Base-by-base conservation (phyloP, 2,329 filamentous ascomycete genomes). In the Ceratocystis harringtonii region DNA sequence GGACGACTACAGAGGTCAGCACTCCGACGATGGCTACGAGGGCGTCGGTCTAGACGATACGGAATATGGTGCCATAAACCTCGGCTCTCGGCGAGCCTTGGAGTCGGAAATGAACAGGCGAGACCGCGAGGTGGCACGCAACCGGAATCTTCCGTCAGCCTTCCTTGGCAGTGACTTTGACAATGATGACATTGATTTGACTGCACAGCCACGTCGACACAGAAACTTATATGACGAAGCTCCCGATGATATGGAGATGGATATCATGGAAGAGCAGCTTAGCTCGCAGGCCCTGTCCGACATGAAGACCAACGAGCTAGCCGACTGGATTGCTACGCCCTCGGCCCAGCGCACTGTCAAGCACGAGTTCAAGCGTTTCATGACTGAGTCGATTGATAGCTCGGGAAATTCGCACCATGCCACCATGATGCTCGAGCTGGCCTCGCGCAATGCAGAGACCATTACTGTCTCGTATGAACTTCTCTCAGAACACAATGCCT, bases 391-490 rank as follows among this genome's bases (percentile, higher is more conserved):
- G 74, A 96, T 87, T 5, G 94, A 99, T 72, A 85, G 91, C 64
- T 85, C 87, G 69, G 92, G 91, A 65, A 87, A 85, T 3, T 99
- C 94, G 0, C 91, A 99, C 62, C 99, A 99, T 74, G 94, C 94
- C 64, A 92, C 90, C 70, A 88, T 92, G 65, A 95, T 99, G 70
- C 85, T 90, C 70, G 96, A 90, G 0, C 84, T 99, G n/a, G 95
- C 94, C 78, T 92, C 97, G 76, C 82, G 96, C 74, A 99, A 99
- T 74, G 90, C 92, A 61, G 95, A 97, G 76, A 91, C 92, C 48
- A 83, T 99, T 2, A 94, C 99, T 74, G 91, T 99, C 58, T 96
- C 92, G 1, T 99, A 96, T 74, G 89, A 92, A 69, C 92, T 99
- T 74, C 80, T 99, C 19, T 87, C 90, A 6, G 86, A 89, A 55